Evolutionary conservation across 805 yeast species (phyloP), one percentile per base, ranked within the genome.

Genomic region (Jamesozyma spencerorum): DNA sequence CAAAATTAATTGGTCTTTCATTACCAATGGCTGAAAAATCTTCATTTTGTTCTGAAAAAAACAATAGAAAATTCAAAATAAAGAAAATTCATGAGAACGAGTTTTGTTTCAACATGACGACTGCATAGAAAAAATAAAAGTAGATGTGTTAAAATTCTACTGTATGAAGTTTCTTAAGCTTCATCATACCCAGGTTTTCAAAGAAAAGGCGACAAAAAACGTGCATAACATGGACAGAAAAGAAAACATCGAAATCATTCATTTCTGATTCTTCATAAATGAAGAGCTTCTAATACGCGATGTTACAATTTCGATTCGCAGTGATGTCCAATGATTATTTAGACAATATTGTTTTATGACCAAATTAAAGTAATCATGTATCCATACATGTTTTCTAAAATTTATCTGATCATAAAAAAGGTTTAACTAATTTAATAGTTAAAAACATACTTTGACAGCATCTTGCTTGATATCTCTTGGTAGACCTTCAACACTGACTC

Each of bases 381-480:
- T 34, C 37, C 37, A 34, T 15, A 34, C 37, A 34, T 8, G 14
- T 5, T 28, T 28, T 7, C 30, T 13, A 28, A 24, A 7, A 28
- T 12, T 28, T n/a, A 28, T 28, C 31, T 5, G 12, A 12, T 28
- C 31, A n/a, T 28, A 7, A 22, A 22, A 22, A n/a, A n/a, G n/a
- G 26, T 22, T 22, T 28, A 28, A 28, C 31, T 28, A 28, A 7
- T 18, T 32, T 13, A 14, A 19, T 34, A 34, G 17, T 22, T 34
- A 20, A 38, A 17, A 69, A 81, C 90, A 78, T 81, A 83, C 92
- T 81, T 78, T 84, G 59, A 85, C 79, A 60, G 86, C 81, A 53
- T 77, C 82, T 62, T 79, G 81, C 63, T 81, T 80, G 64, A 87
- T 81, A 69, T 87, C 95, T 62, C 73, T 77, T 64, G 96, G 92